Conservation (phyloP, 305 asterid species). For the Solanum hybrid region DNA sequence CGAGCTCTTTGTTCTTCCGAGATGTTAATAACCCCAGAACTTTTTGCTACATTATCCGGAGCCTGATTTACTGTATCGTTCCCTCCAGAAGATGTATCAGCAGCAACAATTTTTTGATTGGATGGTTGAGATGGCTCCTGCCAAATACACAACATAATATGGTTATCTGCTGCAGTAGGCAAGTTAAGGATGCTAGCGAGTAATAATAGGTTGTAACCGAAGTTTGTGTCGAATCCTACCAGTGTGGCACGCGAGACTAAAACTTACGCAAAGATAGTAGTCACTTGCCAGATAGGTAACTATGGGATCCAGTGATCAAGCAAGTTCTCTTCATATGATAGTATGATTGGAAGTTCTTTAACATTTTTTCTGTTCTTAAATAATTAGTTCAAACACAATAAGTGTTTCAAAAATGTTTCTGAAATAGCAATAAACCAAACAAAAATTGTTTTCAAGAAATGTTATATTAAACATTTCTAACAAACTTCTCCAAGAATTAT, state of each 20-base stretch:
- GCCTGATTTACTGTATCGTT: constrained; percentile 15
- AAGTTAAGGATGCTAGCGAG: background rate
- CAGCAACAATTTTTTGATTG: constrained; percentile 7
- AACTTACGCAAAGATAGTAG: background rate
- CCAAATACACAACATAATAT: background rate
- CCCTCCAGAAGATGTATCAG: constrained; percentile 12
- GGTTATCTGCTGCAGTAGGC: background rate
- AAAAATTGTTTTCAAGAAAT: background rate
- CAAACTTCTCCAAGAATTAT: background rate
- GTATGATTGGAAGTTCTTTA: background rate
- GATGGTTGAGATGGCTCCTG: constrained; percentile 38
- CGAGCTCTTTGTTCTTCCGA: constrained; percentile 73
- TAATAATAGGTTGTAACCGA: background rate
- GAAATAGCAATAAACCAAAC: background rate
- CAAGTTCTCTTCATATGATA: background rate
- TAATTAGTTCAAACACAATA: background rate
- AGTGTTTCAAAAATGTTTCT: background rate
- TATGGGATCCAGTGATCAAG: background rate
- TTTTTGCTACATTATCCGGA: constrained; percentile 5
- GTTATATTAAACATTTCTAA: background rate
- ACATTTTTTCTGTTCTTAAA: background rate
- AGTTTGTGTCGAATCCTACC: background rate
- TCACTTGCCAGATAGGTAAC: background rate
- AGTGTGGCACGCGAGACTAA: background rate
- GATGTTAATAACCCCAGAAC: constrained; percentile 14